Evolutionary conservation across 768 basidiomycete genomes (phyloP).

Genomic region (Naganishia vishniacii): DNA sequence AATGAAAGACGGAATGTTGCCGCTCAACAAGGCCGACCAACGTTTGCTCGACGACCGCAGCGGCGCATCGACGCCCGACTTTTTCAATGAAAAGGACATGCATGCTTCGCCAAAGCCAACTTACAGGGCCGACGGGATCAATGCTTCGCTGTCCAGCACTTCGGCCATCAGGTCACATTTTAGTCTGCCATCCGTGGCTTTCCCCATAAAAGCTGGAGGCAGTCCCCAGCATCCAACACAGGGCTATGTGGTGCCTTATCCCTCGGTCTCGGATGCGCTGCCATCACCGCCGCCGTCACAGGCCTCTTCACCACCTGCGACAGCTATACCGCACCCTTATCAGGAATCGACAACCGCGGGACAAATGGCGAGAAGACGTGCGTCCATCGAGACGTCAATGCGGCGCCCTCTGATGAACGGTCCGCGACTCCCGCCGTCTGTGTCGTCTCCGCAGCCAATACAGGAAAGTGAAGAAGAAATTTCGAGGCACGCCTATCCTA

Average conservation of each 20-base stretch:
- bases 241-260: conserved; percentile 24
- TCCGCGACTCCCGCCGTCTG: background rate
- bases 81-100: background rate
- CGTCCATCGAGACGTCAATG: background rate
- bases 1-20: conserved; percentile 45
- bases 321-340: conserved; percentile 1
- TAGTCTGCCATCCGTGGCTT: conserved; percentile 9
- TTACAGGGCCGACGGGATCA: background rate
- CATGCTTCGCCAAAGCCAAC: conserved; percentile 20
- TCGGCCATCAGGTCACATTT: conserved; percentile 20
- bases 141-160: conserved; percentile 8
- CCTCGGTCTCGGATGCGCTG: conserved; percentile 19
- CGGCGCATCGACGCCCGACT: conserved; percentile 14
- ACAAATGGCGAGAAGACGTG: conserved; percentile 12
- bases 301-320: conserved; percentile 22
- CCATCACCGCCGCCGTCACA: conserved; percentile 27
- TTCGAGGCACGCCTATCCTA: background rate
- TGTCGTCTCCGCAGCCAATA: background rate
- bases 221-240: background rate
- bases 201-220: background rate
- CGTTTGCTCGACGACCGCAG: conserved; percentile 33
- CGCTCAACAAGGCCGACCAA: conserved; percentile 38
- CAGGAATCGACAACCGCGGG: background rate
- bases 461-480: background rate
- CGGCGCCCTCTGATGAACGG: background rate